Percentiles rank a stretch among this genome's conserved stretches.
Evolutionary conservation across 2,329 filamentous ascomycete genomes (phyloP).

Genomic region (Aspergillus brunneoviolaceus): DNA sequence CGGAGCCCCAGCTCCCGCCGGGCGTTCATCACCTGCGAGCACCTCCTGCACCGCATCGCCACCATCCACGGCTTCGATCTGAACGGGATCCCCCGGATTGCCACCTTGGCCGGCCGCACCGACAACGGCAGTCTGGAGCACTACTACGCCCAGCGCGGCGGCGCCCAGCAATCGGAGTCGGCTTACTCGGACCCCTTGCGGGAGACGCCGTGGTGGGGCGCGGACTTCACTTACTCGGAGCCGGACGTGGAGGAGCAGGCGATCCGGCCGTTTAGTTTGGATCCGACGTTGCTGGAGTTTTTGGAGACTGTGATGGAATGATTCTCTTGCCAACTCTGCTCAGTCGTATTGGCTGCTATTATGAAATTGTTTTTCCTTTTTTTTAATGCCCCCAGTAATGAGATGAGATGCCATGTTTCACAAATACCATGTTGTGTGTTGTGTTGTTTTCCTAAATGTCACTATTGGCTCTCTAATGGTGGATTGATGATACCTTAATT

Average conservation of each 20-base stretch:
- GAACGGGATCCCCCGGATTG: background rate
- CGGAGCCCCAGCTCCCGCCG: background rate
- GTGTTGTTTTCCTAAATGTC: background rate
- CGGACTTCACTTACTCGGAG: background rate
- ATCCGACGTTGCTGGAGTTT: background rate
- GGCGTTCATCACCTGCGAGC: background rate
- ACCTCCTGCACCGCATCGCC: slow-evolving; percentile 1
- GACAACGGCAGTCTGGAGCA: background rate
- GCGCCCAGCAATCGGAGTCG: background rate
- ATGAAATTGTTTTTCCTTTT: background rate
- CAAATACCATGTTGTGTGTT: no score
- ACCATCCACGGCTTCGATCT: background rate
- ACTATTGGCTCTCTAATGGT: no score
- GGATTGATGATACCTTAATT: no score
- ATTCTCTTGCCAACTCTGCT: background rate
- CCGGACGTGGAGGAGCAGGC: background rate
- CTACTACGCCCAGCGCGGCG: background rate
- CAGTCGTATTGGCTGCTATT: background rate
- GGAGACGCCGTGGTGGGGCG: background rate
- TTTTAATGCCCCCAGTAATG: no score
- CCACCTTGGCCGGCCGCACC: background rate
- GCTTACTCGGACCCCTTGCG: background rate
- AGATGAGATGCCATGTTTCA: no score
- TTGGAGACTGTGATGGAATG: background rate
- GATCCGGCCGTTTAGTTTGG: background rate